These are phyloP conservation scores for Malus fusca DNA, from an alignment of 306 rosid species.

Conservation along the genomic window DNA sequence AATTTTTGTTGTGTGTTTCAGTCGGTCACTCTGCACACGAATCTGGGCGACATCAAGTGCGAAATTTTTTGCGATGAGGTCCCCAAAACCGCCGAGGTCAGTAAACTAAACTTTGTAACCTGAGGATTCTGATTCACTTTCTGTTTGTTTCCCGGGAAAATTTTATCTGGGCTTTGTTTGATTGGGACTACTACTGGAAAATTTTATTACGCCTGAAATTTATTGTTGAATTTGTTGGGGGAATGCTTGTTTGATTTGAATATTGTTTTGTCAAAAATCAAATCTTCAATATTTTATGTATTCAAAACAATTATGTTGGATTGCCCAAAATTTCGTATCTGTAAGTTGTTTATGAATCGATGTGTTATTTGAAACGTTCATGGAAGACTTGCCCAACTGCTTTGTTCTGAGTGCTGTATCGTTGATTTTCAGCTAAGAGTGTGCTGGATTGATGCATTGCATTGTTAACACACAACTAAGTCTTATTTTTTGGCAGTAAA, in stretches of 20 bases:
- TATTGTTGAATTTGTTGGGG: not conserved
- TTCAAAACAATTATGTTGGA: not conserved
- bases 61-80: conserved; percentile 93
- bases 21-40: conserved; percentile 90
- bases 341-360: not conserved
- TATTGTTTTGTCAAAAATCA: not conserved
- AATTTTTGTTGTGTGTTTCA: conserved; percentile 9
- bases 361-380: not conserved
- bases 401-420: not conserved
- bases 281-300: not conserved
- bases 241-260: not conserved
- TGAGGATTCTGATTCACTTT: not conserved
- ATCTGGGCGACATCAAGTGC: conserved; percentile 92
- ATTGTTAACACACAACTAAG: not conserved
- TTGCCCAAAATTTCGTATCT: not conserved
- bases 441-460: not conserved
- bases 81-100: conserved; percentile 78
- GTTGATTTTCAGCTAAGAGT: not conserved
- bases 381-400: not conserved
- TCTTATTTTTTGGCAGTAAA: not conserved
- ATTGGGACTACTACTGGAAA: not conserved
- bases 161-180: not conserved
- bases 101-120: not conserved
- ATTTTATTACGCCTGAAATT: not conserved
- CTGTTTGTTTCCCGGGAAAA: conserved; percentile 7